Base-by-base conservation (phyloP, 2,329 filamentous ascomycete species). In the Exserohilum rostratum region DNA sequence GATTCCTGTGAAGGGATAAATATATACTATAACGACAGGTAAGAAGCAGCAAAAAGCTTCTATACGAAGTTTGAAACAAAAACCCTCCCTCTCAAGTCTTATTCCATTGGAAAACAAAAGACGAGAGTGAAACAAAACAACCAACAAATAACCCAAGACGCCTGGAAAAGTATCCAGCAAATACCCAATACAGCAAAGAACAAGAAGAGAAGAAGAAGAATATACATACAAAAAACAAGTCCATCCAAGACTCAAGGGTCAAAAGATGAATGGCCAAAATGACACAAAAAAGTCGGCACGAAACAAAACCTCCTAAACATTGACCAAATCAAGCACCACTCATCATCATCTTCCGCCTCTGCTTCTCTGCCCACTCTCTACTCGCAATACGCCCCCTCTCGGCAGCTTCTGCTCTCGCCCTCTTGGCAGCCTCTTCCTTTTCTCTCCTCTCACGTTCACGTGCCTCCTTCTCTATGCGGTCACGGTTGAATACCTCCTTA, bases 351-450 rank as follows among this genome's bases (percentile, higher is more conserved):
- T 70, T 76, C 70, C 72, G 74, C 70, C 69, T 76, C 70, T 79
- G 76, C 71, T 76, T 78, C 69, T 80, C 78, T 4, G 80, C 80
- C 80, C 80, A 82, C 64, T 81, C 79, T 10, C 79, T 61, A 61
- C 76, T 78, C 33, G 75, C 70, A 35, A 73, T 71, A 13, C 80
- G 64, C 0, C 79, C 75, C 4, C 79, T 61, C 66, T 81, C 79
- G 0, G 79, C 77, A 6, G 80, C 80, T 27, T 77, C 77, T 1
- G 73, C 76, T 29, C 80, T 68, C 18, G 80, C 80, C 57, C 72
- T 74, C 66, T 76, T 79, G 0, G 79, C 77, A 2, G 78, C 79
- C 13, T 81, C 79, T 55, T 81, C 80, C 57, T 81, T 81, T 46
- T 78, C 78, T 13, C 60, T 70, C 50, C 76, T 72, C 58, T 77